These are phyloP conservation scores for Pseudogymnoascus sp. DNA, from an alignment of 2,329 filamentous ascomycete genomes.

Conservation along the genomic window DNA sequence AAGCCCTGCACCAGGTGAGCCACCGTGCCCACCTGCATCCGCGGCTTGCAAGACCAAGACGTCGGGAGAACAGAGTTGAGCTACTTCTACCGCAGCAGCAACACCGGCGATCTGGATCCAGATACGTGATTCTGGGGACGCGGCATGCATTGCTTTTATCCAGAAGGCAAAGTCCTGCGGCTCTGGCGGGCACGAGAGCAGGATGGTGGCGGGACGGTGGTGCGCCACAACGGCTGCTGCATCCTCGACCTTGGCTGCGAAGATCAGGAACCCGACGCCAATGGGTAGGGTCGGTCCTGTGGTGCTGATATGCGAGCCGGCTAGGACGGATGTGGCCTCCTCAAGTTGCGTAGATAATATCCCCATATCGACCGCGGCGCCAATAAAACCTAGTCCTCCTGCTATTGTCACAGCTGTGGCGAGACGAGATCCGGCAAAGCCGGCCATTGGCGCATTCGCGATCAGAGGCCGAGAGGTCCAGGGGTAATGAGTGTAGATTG, in stretches of 20 bases:
- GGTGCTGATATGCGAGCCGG: constrained; percentile 11
- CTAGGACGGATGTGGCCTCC: constrained; percentile 20
- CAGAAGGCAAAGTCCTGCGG: constrained; percentile 24
- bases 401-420: constrained; percentile 53
- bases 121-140: constrained; percentile 23
- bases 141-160: constrained; percentile 24
- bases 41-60: constrained; percentile 31
- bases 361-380: constrained; percentile 29
- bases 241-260: not conserved
- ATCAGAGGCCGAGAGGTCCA: constrained; percentile 42
- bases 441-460: constrained; percentile 60
- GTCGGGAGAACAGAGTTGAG: constrained; percentile 24
- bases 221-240: constrained; percentile 6
- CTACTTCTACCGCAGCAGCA: constrained; percentile 21
- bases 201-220: constrained; percentile 30
- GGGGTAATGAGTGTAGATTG: not conserved
- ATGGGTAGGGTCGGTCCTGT: constrained; percentile 28
- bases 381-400: constrained; percentile 44
- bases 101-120: constrained; percentile 32
- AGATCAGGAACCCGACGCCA: constrained; percentile 38
- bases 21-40: constrained; percentile 33
- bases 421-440: constrained; percentile 48
- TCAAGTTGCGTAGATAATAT: constrained; percentile 18
- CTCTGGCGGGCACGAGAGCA: constrained; percentile 39
- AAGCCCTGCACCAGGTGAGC: constrained; percentile 25